A percentile compares a stretch with the other conserved stretches of the same genome.
These are phyloP conservation scores for Sporisorium scitamineum DNA, from an alignment of 1,284 basidiomycete genomes.

Conservation along the genomic window DNA sequence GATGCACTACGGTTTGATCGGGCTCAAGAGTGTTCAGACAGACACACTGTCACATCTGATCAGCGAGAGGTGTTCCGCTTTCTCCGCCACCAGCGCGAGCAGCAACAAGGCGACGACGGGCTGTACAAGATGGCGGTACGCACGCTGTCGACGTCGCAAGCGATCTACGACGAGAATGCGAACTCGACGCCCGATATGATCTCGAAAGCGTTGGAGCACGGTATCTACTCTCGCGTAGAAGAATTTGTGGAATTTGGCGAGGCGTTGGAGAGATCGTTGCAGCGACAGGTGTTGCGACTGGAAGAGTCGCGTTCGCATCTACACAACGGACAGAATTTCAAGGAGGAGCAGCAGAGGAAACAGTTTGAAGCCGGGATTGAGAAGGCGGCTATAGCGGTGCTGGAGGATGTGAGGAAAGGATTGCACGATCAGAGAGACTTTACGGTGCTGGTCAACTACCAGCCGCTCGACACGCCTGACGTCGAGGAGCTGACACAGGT, in stretches of 20 bases:
- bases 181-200: conserved; percentile 53
- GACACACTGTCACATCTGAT: conserved; percentile 53
- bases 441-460: conserved; percentile 45
- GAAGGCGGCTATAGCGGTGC: conserved; percentile 15
- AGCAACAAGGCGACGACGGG: conserved; percentile 22
- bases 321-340: conserved; percentile 21
- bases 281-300: conserved; percentile 38
- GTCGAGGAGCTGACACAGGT: conserved; percentile 35
- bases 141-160: conserved; percentile 30
- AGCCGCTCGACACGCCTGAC: conserved; percentile 29
- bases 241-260: conserved; percentile 60
- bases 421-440: conserved; percentile 49
- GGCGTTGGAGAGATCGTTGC: conserved; percentile 47
- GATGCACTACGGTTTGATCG: conserved; percentile 44
- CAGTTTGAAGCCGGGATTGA: conserved; percentile 26
- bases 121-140: conserved; percentile 22
- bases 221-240: conserved; percentile 55
- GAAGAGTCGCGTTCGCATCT: conserved; percentile 42
- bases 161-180: conserved; percentile 51
- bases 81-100: neutral
- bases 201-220: conserved; percentile 52
- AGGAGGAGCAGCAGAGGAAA: neutral
- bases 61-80: conserved; percentile 27
- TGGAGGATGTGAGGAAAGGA: conserved; percentile 19
- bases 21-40: conserved; percentile 48